Evolutionary conservation across 495 filamentous ascomycete species (phyloP).

Genomic region (Pyrenula aspistea): DNA sequence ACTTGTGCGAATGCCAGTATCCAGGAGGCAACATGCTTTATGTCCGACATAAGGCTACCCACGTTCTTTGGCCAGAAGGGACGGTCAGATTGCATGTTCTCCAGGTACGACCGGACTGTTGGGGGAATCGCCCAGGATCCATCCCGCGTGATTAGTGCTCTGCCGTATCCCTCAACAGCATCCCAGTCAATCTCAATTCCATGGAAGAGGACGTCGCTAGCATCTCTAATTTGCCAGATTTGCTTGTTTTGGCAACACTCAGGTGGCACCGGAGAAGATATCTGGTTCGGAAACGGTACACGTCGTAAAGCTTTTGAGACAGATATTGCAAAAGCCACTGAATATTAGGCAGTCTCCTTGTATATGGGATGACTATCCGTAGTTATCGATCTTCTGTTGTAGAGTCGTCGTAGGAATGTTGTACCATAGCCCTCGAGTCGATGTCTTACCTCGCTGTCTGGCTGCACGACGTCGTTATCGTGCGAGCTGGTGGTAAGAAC

Average conservation of each 20-base stretch:
- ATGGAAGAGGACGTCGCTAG: slow-evolving; percentile 3
- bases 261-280: not conserved
- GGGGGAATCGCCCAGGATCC: not conserved
- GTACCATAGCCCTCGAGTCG: slow-evolving; percentile 5
- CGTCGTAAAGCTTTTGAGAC: no score
- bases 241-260: slow-evolving; percentile 3
- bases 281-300: not conserved
- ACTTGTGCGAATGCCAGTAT: slow-evolving; percentile 2
- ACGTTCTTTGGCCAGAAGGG: not conserved
- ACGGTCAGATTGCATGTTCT: not conserved
- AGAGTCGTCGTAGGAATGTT: slow-evolving; percentile 2
- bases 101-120: not conserved
- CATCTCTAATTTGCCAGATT: slow-evolving; percentile 3
- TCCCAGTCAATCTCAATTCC: not conserved
- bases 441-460: no score
- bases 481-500: slow-evolving; percentile 1
- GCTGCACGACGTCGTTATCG: no score
- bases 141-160: not conserved
- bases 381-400: slow-evolving; percentile 2
- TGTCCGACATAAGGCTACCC: not conserved
- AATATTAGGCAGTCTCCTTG: slow-evolving; percentile 4
- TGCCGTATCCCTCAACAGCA: not conserved
- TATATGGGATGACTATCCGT: slow-evolving; percentile 7
- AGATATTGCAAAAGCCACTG: slow-evolving; percentile 2
- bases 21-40: not conserved